Evolutionary conservation across 2,329 filamentous ascomycete species (phyloP).

Genomic region (Trichoderma pleuroti): DNA sequence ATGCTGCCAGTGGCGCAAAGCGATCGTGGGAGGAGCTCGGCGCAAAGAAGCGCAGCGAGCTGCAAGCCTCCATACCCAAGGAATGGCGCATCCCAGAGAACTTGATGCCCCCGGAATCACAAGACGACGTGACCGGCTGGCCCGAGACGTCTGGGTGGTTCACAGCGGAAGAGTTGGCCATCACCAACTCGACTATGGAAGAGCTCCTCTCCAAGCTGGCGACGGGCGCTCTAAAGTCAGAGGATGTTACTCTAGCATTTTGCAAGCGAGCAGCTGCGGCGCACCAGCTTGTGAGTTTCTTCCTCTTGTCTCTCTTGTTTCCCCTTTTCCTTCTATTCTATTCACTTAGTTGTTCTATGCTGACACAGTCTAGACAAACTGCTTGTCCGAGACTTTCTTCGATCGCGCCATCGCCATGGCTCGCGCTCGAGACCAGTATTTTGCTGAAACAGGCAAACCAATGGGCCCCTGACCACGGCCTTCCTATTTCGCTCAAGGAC

Average conservation of each 20-base stretch:
- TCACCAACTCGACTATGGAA: constrained; percentile 44
- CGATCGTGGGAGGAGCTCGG: constrained; percentile 40
- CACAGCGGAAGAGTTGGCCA: constrained; percentile 43
- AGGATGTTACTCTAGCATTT: constrained; percentile 47
- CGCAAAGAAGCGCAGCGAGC: constrained; percentile 41
- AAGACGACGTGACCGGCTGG: constrained; percentile 55
- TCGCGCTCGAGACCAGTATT: constrained; percentile 46
- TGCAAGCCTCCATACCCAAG: constrained; percentile 49
- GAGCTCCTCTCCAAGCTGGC: constrained; percentile 39
- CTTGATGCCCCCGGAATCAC: constrained; percentile 50
- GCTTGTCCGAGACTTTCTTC: constrained; percentile 53
- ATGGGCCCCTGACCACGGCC: constrained; percentile 63
- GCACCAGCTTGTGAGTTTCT: constrained; percentile 52
- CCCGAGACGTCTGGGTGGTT: constrained; percentile 59
- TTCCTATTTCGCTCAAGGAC: constrained; percentile 67
- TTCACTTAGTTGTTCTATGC: neutral
- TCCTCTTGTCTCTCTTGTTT: constrained; percentile 22
- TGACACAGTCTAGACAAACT: constrained; percentile 41
- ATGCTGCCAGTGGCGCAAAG: neutral
- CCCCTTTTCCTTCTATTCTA: too few species aligned
- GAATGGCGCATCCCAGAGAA: constrained; percentile 55
- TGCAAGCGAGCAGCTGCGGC: constrained; percentile 53
- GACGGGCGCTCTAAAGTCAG: constrained; percentile 35
- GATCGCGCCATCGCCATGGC: constrained; percentile 49
- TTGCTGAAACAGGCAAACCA: constrained; percentile 44